Conservation (phyloP, 805 yeast species). For the Candida ponderosae region DNA sequence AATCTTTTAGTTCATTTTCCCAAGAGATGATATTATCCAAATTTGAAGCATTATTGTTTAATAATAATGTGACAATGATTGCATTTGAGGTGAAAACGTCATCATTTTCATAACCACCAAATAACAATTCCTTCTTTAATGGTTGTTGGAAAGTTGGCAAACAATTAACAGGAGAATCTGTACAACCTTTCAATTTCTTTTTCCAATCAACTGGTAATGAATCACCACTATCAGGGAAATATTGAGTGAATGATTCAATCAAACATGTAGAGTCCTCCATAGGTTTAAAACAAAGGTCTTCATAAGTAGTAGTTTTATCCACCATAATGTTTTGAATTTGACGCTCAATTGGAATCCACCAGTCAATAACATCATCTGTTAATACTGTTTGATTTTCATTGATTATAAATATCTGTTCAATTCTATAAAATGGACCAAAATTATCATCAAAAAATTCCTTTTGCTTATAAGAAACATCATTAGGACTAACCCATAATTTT, state of each 20-base stretch:
- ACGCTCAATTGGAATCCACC: conserved; percentile 86
- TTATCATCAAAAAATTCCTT: conserved; percentile 64
- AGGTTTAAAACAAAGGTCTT: conserved; percentile 80
- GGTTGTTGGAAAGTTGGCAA: conserved; percentile 91
- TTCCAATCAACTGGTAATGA: conserved; percentile 54
- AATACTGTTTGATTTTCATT: conserved; percentile 65
- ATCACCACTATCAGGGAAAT: conserved; percentile 48
- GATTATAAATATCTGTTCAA: conserved; percentile 74
- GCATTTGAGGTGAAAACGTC: conserved; percentile 59
- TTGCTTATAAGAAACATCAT: conserved; percentile 61
- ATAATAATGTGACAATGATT: conserved; percentile 64
- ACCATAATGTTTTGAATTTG: conserved; percentile 33
- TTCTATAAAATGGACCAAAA: conserved; percentile 89
- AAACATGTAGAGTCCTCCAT: conserved; percentile 67
- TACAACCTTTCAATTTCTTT: conserved; percentile 45
- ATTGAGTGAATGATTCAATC: conserved; percentile 83
- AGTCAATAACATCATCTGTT: conserved; percentile 58
- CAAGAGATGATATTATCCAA: conserved; percentile 42
- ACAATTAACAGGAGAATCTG: conserved; percentile 80
- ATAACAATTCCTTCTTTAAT: conserved; percentile 58
- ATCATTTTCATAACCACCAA: conserved; percentile 47
- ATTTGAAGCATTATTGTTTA: conserved; percentile 40
- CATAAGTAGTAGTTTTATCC: conserved; percentile 30
- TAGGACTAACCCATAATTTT: conserved; percentile 82
- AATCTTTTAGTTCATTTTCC: conserved; percentile 63